These are phyloP conservation scores for Cercophora samala DNA, from an alignment of 495 filamentous ascomycete genomes.

Conservation along the genomic window DNA sequence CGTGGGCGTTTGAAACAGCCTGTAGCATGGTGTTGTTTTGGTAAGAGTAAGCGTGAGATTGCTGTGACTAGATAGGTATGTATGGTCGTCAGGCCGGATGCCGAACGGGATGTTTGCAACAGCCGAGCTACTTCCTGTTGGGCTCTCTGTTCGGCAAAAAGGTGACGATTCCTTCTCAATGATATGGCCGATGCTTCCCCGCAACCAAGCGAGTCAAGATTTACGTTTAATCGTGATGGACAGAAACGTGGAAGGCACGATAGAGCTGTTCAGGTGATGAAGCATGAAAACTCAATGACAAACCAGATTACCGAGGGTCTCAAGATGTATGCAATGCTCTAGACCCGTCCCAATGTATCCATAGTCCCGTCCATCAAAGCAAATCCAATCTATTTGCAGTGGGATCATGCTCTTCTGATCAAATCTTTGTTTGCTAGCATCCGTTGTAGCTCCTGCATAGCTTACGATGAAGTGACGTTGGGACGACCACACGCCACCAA, in stretches of 20 bases:
- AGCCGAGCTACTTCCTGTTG: not conserved
- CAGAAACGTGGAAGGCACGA: not conserved
- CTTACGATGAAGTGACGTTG: slow-evolving; percentile 23
- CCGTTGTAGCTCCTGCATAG: not conserved
- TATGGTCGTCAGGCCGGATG: not conserved
- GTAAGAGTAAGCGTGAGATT: not conserved
- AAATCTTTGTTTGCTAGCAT: slow-evolving; percentile 6
- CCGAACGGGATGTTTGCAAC: not conserved
- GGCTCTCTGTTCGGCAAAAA: not conserved
- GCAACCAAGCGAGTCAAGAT: not conserved
- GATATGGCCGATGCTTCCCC: not conserved
- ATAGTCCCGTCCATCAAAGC: not conserved
- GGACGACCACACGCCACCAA: slow-evolving; percentile 9
- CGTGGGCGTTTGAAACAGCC: slow-evolving; percentile 32
- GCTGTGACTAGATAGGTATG: not conserved
- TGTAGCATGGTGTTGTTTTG: slow-evolving; percentile 32
- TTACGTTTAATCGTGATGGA: not conserved
- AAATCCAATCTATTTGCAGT: not conserved
- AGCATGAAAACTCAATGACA: not conserved
- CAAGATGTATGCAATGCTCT: not conserved
- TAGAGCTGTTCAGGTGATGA: not conserved
- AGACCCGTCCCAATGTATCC: not conserved
- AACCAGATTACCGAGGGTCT: not conserved
- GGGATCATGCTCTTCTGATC: not conserved
- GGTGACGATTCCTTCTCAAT: not conserved